phyloP scores from a whole-genome alignment of 164 flowering plant genomes.

The Piper longum region DNA sequence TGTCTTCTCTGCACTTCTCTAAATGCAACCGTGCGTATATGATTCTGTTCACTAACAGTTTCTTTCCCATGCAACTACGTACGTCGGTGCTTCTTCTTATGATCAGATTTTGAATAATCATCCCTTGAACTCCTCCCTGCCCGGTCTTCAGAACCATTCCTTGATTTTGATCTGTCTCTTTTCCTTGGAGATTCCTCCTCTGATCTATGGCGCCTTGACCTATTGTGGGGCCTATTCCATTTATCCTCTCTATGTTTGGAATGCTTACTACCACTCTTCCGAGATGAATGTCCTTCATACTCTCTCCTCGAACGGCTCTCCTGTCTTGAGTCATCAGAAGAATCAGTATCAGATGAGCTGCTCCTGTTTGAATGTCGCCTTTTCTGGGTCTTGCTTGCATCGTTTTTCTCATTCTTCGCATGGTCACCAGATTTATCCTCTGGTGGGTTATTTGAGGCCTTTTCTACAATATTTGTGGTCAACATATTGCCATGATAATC shows the following conservation, averaged over 20 bases:
- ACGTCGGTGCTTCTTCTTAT: too few relatives aligned
- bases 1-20: too few relatives aligned
- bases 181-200: constrained; percentile 19
- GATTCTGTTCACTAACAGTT: too few relatives aligned
- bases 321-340: constrained; percentile 26
- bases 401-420: not conserved
- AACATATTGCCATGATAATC: not conserved
- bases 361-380: constrained; percentile 17
- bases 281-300: constrained; percentile 32
- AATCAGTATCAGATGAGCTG: constrained; percentile 32
- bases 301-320: constrained; percentile 27
- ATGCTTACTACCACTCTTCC: constrained; percentile 47
- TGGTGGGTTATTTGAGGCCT: not conserved
- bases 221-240: constrained; percentile 25
- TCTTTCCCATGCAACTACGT: too few relatives aligned
- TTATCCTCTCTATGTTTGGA: constrained; percentile 35
- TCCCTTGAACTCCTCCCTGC: not conserved
- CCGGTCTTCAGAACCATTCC: constrained; percentile 8
- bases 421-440: not conserved
- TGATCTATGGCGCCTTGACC: constrained; percentile 26
- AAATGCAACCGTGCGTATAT: too few relatives aligned
- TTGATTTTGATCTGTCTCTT: constrained; percentile 26
- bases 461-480: not conserved
- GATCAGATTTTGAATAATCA: constrained; percentile 2
- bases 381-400: not conserved